These are phyloP conservation scores for Sarocladium brachiariae DNA, from an alignment of 2,329 filamentous ascomycete species.

Conservation along the genomic window DNA sequence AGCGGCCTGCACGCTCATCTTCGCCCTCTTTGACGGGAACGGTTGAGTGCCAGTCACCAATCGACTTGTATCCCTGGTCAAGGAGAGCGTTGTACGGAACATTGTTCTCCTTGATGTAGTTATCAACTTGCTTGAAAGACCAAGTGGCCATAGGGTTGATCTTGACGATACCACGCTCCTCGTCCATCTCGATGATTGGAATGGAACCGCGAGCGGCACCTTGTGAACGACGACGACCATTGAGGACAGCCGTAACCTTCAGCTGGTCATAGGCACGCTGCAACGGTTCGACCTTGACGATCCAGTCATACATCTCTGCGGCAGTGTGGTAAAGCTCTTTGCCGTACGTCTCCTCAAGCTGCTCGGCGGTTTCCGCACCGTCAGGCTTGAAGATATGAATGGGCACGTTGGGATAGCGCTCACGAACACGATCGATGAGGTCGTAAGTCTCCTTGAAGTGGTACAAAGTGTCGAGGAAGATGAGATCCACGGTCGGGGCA, in stretches of 20 bases:
- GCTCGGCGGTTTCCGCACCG: constrained; percentile 61
- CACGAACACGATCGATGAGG: constrained; percentile 66
- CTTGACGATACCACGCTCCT: constrained; percentile 85
- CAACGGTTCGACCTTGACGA: constrained; percentile 95
- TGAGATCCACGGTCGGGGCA: constrained; percentile 54
- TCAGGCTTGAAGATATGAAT: constrained; percentile 88
- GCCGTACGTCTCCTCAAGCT: constrained; percentile 80
- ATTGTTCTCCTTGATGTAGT: constrained; percentile 76
- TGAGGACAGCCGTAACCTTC: constrained; percentile 83
- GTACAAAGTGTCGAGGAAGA: constrained; percentile 80
- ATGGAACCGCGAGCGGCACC: constrained; percentile 87
- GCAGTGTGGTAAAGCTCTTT: constrained; percentile 77
- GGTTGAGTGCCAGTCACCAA: constrained; percentile 98
- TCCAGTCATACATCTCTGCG: constrained; percentile 88
- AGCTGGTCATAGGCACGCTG: constrained; percentile 85
- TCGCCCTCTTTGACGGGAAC: constrained; percentile 83
- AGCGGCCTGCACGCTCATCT: constrained; percentile 91
- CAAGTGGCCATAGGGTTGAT: constrained; percentile 96
- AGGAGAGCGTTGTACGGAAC: constrained; percentile 93
- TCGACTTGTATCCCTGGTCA: constrained; percentile 92
- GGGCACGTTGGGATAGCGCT: constrained; percentile 68
- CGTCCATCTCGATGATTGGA: constrained; percentile 85
- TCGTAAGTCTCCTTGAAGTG: constrained; percentile 69
- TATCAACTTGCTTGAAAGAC: constrained; percentile 82
- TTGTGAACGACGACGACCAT: constrained; percentile 84